These are phyloP conservation scores for Talaromyces funiculosus DNA, from an alignment of 2,329 filamentous ascomycete species.

Conservation along the genomic window DNA sequence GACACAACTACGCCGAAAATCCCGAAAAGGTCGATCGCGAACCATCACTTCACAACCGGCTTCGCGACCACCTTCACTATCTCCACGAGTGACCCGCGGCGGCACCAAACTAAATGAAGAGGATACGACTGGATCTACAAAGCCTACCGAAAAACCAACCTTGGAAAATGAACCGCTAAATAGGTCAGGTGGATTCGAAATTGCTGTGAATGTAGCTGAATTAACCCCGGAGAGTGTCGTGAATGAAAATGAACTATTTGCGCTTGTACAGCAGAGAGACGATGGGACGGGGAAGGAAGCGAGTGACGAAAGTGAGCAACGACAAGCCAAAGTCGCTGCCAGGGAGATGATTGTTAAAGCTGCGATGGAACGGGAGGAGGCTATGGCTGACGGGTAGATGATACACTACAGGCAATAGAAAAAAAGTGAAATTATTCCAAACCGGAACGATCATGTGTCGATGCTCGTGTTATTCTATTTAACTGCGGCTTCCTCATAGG, in stretches of 20 bases:
- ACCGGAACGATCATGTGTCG: slow-evolving; percentile 14
- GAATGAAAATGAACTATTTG: not conserved
- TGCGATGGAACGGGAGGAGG: slow-evolving; percentile 37
- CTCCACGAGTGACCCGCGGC: not conserved
- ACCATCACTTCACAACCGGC: not conserved
- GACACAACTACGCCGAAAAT: not conserved
- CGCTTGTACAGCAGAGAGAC: not conserved
- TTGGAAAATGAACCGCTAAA: not conserved
- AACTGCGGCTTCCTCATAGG: too few relatives aligned
- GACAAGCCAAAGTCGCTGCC: slow-evolving; percentile 29
- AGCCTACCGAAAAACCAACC: not conserved
- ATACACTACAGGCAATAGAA: slow-evolving; percentile 2
- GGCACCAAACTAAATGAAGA: not conserved
- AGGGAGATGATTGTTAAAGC: slow-evolving; percentile 31
- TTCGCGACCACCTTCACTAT: not conserved
- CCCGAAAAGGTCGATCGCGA: not conserved
- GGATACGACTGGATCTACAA: not conserved
- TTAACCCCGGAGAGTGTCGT: slow-evolving; percentile 12
- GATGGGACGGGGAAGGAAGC: not conserved
- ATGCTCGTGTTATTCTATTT: not conserved
- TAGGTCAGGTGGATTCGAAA: not conserved
- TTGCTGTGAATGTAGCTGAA: slow-evolving; percentile 11
- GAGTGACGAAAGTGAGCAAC: slow-evolving; percentile 16
- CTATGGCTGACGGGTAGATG: slow-evolving; percentile 26
- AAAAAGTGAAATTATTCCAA: not conserved